A percentile compares a stretch with the other conserved stretches of the same genome.
Evolutionary conservation across 768 basidiomycete genomes (phyloP).

Genomic region (Rhodotorula babjevae): DNA sequence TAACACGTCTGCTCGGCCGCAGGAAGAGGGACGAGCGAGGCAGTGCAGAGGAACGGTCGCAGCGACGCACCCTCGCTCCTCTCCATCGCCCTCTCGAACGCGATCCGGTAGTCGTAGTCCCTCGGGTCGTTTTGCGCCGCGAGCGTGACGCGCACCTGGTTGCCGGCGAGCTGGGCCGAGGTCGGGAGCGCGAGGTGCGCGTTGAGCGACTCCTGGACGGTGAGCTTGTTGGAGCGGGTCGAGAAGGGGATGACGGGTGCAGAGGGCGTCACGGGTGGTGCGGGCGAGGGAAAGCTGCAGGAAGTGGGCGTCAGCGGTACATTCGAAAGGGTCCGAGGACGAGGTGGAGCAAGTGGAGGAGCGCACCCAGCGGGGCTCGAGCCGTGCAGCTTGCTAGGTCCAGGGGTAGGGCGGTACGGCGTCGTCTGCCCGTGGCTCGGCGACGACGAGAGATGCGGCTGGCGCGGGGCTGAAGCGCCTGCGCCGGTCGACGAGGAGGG

Average conservation of each 20-base stretch:
- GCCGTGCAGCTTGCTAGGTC: conserved; percentile 20
- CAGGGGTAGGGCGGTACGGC: conserved; percentile 15
- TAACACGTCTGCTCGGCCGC: background rate
- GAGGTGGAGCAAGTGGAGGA: background rate
- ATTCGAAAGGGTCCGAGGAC: background rate
- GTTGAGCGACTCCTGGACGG: conserved; percentile 48
- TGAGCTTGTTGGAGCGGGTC: conserved; percentile 8
- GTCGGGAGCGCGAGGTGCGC: conserved; percentile 43
- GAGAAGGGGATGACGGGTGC: conserved; percentile 28
- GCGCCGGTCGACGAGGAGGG: background rate
- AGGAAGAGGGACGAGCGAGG: background rate
- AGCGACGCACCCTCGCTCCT: conserved; percentile 68
- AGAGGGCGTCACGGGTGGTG: conserved; percentile 8
- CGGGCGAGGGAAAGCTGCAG: conserved; percentile 26
- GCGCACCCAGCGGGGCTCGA: conserved; percentile 3
- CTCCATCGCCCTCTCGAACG: conserved; percentile 85
- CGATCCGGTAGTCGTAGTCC: conserved; percentile 67
- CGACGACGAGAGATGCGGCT: conserved; percentile 20
- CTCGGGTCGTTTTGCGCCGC: conserved; percentile 43
- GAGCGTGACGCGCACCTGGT: conserved; percentile 44
- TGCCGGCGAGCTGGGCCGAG: conserved; percentile 28
- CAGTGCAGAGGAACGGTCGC: no score
- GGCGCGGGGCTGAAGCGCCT: background rate
- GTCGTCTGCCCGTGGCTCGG: conserved; percentile 13
- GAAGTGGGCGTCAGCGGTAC: background rate